A percentile compares a stretch with the other conserved stretches of the same genome.
phyloP scores from a whole-genome alignment of 2,329 filamentous ascomycete species.

The Nannizzia gypsea region DNA sequence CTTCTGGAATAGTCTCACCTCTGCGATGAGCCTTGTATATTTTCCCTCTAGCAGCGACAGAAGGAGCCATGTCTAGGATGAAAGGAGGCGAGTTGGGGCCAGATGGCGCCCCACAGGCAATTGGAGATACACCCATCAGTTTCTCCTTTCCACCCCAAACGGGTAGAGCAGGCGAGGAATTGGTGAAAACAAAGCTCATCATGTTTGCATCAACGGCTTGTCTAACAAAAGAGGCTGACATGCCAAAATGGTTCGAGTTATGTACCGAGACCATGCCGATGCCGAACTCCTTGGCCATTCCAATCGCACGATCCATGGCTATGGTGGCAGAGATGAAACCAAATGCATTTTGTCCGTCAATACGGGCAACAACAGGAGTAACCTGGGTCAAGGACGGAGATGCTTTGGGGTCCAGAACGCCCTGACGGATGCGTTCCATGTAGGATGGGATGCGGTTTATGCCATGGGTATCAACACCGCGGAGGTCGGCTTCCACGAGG shows the following conservation, averaged over 20 bases:
- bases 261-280: conserved; percentile 67
- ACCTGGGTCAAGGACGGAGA: conserved; percentile 47
- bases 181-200: conserved; percentile 61
- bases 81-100: conserved; percentile 47
- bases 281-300: conserved; percentile 51
- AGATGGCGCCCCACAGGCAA: conserved; percentile 63
- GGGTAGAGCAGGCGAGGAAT: conserved; percentile 60
- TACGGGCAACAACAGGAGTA: conserved; percentile 59
- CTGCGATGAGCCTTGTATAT: conserved; percentile 35
- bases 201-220: conserved; percentile 61
- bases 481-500: conserved; percentile 61
- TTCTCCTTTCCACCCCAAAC: conserved; percentile 57
- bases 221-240: conserved; percentile 70
- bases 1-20: conserved; percentile 32
- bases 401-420: conserved; percentile 52
- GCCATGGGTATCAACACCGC: conserved; percentile 69
- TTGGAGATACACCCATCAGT: conserved; percentile 61
- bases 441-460: conserved; percentile 70
- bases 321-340: conserved; percentile 58
- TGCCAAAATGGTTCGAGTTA: conserved; percentile 72
- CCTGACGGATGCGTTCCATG: conserved; percentile 58
- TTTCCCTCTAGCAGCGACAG: conserved; percentile 35
- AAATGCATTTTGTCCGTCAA: conserved; percentile 59
- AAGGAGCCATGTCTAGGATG: conserved; percentile 38
- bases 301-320: conserved; percentile 57